Evolutionary conservation across 2,329 filamentous ascomycete genomes (phyloP).

Genomic region (Aurifilum marmelostoma): DNA sequence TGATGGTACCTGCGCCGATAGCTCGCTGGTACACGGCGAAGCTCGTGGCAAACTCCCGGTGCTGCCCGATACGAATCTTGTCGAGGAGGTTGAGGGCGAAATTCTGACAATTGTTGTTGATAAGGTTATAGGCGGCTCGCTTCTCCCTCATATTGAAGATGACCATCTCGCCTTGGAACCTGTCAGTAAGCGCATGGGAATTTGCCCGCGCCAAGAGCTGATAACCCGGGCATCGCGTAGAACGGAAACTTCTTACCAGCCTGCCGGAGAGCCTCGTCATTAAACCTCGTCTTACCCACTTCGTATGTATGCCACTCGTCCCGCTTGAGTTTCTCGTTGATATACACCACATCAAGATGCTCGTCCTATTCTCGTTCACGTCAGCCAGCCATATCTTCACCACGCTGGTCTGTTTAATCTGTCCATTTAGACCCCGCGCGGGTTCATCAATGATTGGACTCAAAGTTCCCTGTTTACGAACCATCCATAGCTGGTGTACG

Average conservation of each 20-base stretch:
- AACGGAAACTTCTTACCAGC: conserved; percentile 43
- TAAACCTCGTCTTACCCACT: conserved; percentile 57
- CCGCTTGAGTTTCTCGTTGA: conserved; percentile 50
- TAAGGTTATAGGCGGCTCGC: conserved; percentile 58
- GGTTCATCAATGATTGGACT: not conserved
- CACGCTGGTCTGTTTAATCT: conserved; percentile 28
- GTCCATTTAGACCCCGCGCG: not conserved
- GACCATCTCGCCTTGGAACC: conserved; percentile 50
- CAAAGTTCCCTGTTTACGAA: conserved; percentile 29
- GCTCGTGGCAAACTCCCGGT: conserved; percentile 56
- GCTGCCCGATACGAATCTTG: conserved; percentile 54
- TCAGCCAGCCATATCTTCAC: conserved; percentile 9
- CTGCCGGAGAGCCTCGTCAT: conserved; percentile 55
- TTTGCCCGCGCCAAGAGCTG: not conserved
- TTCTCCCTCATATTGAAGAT: conserved; percentile 55
- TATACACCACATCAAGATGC: conserved; percentile 59
- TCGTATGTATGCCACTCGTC: conserved; percentile 55
- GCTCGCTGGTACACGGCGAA: conserved; percentile 57
- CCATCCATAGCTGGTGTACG: conserved; percentile 64
- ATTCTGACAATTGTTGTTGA: conserved; percentile 64
- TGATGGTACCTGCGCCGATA: conserved; percentile 52
- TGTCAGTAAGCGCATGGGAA: not conserved
- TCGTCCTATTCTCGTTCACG: conserved; percentile 47
- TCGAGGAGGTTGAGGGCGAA: conserved; percentile 58
- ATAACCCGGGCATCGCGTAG: not conserved